Conservation (phyloP, 2,329 filamentous ascomycete genomes). For the Parascedosporium putredinis region DNA sequence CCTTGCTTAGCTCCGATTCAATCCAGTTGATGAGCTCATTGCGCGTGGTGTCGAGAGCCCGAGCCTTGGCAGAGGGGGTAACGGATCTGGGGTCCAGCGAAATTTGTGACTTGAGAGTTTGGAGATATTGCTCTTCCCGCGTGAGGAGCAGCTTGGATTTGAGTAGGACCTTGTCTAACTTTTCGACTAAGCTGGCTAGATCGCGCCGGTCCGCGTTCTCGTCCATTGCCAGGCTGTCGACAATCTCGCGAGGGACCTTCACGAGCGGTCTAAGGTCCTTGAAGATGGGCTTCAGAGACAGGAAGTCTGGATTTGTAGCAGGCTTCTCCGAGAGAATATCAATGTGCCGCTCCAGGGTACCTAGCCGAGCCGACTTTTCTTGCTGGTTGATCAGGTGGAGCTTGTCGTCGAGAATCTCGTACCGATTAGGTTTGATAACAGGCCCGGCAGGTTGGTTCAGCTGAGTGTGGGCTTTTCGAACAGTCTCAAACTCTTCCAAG, state of each 20-base stretch:
- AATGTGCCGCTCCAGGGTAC: constrained; percentile 39
- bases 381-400: constrained; percentile 39
- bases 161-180: constrained; percentile 48
- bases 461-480: constrained; percentile 18
- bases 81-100: constrained; percentile 17
- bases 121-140: constrained; percentile 45
- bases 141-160: constrained; percentile 46
- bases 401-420: constrained; percentile 33
- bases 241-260: constrained; percentile 39
- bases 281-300: constrained; percentile 40
- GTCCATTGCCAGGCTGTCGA: constrained; percentile 37
- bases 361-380: constrained; percentile 39
- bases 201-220: constrained; percentile 27
- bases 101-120: constrained; percentile 31
- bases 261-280: constrained; percentile 32
- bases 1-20: constrained; percentile 48
- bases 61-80: constrained; percentile 28
- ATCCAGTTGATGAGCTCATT: constrained; percentile 56
- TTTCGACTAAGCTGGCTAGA: constrained; percentile 35
- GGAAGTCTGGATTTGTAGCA: constrained; percentile 36
- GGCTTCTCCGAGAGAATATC: constrained; percentile 41
- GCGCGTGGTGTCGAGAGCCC: constrained; percentile 45
- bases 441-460: constrained; percentile 5
- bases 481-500: constrained; percentile 32
- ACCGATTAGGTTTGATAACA: background rate